Conservation (phyloP, 176 grass and related monocot species). For the Oryza meyeriana region DNA sequence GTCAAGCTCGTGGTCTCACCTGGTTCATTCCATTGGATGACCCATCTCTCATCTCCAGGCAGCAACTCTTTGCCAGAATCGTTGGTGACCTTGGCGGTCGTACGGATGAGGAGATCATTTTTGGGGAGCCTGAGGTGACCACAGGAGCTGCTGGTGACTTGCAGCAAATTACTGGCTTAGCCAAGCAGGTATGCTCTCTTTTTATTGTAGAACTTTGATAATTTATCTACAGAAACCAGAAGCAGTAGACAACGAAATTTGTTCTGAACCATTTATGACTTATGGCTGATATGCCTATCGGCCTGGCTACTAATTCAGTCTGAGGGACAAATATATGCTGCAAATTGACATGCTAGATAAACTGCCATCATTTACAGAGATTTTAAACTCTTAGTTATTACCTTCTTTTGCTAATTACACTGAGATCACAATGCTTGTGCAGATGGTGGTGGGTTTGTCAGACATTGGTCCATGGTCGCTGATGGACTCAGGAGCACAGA, state of each 20-base stretch:
- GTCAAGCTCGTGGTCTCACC: conserved; percentile 93
- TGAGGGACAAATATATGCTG: neutral
- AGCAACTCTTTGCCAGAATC: conserved; percentile 96
- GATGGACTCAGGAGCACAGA: conserved; percentile 74
- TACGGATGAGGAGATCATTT: conserved; percentile 88
- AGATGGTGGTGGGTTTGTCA: conserved; percentile 98
- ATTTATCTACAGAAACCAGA: neutral
- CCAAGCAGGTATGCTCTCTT: conserved; percentile 67
- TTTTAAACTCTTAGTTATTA: neutral
- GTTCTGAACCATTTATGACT: neutral
- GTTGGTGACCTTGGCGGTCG: conserved; percentile 95
- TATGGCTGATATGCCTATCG: neutral
- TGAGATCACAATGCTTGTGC: conserved; percentile 14
- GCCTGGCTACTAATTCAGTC: neutral
- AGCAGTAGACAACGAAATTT: neutral
- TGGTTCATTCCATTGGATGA: conserved; percentile 99
- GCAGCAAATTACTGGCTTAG: conserved; percentile 95
- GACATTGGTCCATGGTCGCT: conserved; percentile 97
- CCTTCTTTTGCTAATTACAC: no score
- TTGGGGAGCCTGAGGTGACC: conserved; percentile 96
- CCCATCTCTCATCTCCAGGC: conserved; percentile 85
- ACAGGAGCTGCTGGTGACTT: conserved; percentile 96
- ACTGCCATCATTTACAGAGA: neutral
- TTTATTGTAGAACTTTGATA: neutral
- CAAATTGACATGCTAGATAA: neutral